These are phyloP conservation scores for Teratosphaeria zuluensis DNA, from an alignment of 2,329 filamentous ascomycete species.

Conservation along the genomic window DNA sequence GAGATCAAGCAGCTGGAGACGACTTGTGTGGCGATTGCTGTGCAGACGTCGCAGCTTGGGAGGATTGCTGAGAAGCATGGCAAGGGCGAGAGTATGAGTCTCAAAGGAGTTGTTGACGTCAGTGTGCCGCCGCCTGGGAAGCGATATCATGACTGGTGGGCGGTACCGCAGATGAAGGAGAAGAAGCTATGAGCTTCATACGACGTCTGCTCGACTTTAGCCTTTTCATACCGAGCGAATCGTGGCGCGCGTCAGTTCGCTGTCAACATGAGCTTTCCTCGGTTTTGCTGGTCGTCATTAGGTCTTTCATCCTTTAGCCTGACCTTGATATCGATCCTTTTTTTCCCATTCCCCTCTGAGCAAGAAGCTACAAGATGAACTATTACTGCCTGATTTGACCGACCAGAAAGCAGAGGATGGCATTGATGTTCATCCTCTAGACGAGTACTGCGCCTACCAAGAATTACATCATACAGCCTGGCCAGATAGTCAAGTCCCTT, in stretches of 20 bases:
- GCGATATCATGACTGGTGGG: slow-evolving; percentile 38
- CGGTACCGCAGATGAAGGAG: slow-evolving; percentile 33
- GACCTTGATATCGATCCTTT: background rate
- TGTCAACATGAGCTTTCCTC: background rate
- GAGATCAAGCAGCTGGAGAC: slow-evolving; percentile 26
- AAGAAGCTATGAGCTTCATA: slow-evolving; percentile 3
- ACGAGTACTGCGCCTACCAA: background rate
- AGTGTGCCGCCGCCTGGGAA: slow-evolving; percentile 29
- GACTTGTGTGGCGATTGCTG: slow-evolving; percentile 21
- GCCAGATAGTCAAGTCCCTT: too few species aligned
- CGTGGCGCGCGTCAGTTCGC: too few species aligned
- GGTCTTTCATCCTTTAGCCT: background rate
- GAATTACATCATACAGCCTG: background rate
- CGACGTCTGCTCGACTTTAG: too few species aligned
- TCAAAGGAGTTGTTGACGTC: slow-evolving; percentile 19
- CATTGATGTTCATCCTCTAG: background rate
- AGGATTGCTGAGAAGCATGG: slow-evolving; percentile 13
- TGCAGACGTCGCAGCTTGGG: slow-evolving; percentile 17
- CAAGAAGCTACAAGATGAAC: background rate
- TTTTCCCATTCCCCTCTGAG: background rate
- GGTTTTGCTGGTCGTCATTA: background rate
- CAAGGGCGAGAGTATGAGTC: slow-evolving; percentile 1
- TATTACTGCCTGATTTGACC: background rate
- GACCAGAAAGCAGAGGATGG: background rate
- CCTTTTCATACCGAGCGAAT: too few species aligned